phyloP scores from a whole-genome alignment of 768 basidiomycete genomes.

The Phanerodontia chrysosporium region DNA sequence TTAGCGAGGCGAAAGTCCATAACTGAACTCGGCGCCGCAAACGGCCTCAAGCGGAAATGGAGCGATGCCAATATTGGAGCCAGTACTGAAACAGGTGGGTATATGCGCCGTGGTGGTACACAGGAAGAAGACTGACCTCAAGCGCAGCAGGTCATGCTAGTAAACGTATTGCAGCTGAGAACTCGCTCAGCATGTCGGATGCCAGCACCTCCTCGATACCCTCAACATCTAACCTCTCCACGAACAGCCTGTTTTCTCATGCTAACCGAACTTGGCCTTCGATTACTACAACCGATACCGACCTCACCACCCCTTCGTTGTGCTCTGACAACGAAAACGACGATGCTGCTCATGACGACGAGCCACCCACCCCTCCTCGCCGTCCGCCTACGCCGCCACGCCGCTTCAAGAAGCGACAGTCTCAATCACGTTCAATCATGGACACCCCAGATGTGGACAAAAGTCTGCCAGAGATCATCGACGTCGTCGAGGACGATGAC shows the following conservation, averaged over 20 bases:
- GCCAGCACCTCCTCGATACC: conserved; percentile 17
- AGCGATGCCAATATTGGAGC: not conserved
- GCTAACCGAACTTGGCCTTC: conserved; percentile 27
- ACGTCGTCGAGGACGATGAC: conserved; percentile 15
- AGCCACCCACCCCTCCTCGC: conserved; percentile 36
- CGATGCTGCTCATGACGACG: conserved; percentile 41
- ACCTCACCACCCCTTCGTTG: conserved; percentile 60
- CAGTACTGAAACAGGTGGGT: not conserved
- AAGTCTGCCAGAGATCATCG: conserved; percentile 16
- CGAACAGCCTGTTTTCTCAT: conserved; percentile 4
- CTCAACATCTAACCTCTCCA: conserved; percentile 9
- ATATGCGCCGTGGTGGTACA: not conserved
- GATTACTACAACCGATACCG: conserved; percentile 33
- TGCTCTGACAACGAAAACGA: conserved; percentile 68
- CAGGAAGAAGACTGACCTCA: not conserved
- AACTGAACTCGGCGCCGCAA: not conserved
- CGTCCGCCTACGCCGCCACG: conserved; percentile 5
- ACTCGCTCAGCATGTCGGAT: conserved; percentile 7
- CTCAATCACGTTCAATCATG: not conserved
- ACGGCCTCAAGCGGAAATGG: conserved; percentile 8
- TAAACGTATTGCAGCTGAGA: conserved; percentile 10
- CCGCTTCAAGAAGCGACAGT: not conserved
- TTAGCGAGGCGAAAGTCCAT: conserved; percentile 7
- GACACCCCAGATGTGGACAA: not conserved
- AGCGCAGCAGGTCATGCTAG: not conserved